A percentile compares a stretch with the other conserved stretches of the same genome.
These are phyloP conservation scores for Hemileccinum impolitum DNA, from an alignment of 768 basidiomycete species.

Conservation along the genomic window DNA sequence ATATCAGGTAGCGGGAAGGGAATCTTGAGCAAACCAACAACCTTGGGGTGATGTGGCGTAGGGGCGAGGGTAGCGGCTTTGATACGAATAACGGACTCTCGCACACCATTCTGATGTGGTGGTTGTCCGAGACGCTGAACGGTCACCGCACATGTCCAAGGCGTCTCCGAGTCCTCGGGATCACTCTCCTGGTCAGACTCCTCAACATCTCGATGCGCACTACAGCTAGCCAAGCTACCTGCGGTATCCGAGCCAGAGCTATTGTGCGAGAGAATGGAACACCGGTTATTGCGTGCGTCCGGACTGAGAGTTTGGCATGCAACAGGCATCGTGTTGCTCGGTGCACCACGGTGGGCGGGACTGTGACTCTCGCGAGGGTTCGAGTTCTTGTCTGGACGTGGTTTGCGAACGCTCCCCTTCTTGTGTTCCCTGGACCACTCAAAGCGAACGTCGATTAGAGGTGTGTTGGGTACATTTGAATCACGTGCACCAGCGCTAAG, in stretches of 20 bases:
- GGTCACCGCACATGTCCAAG: constrained; percentile 88
- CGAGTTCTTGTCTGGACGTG: constrained; percentile 16
- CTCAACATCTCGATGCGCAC: constrained; percentile 20
- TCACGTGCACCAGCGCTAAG: constrained; percentile 30
- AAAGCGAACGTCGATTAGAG: constrained; percentile 66
- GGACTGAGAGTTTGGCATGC: constrained; percentile 11
- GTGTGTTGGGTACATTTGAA: constrained; percentile 14
- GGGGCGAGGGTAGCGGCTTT: constrained; percentile 86
- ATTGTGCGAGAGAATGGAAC: constrained; percentile 40
- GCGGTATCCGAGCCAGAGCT: constrained; percentile 36
- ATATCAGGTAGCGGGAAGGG: constrained; percentile 87
- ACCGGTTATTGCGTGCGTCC: constrained; percentile 26
- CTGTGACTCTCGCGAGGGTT: constrained; percentile 9
- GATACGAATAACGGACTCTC: constrained; percentile 33
- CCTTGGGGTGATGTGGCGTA: constrained; percentile 94
- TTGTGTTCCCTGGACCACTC: constrained; percentile 63
- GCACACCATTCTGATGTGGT: constrained; percentile 4
- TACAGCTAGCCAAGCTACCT: constrained; percentile 19
- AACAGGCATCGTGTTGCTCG: constrained; percentile 2
- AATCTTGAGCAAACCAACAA: constrained; percentile 87
- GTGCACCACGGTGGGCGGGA: constrained; percentile 12
- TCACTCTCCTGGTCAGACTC: constrained; percentile 82
- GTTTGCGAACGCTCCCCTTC: constrained; percentile 20
- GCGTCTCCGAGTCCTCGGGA: constrained; percentile 94
- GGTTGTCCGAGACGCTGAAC: constrained; percentile 43